A percentile compares a stretch with the other conserved stretches of the same genome.
Evolutionary conservation across 305 asterid genomes (phyloP).

Genomic region (Stenogyne calaminthoides): DNA sequence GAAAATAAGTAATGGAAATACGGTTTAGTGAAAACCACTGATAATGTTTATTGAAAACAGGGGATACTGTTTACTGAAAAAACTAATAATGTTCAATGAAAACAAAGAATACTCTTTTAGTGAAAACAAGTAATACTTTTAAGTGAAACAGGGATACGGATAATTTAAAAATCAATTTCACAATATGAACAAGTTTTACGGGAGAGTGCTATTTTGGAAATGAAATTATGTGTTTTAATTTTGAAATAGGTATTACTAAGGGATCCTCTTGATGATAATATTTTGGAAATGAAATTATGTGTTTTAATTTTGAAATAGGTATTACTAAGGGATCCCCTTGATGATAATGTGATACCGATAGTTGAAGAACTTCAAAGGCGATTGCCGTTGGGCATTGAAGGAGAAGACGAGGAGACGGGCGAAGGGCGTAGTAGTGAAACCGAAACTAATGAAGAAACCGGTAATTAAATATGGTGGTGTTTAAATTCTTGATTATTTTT

Average conservation of each 20-base stretch:
- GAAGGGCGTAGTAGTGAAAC: slow-evolving; percentile 43
- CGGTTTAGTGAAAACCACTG: too few species aligned
- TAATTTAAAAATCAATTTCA: too few species aligned
- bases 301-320: slow-evolving; percentile 44
- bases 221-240: background rate
- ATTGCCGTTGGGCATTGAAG: slow-evolving; percentile 60
- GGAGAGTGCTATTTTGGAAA: too few species aligned
- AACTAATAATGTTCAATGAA: too few species aligned
- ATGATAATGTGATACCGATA: slow-evolving; percentile 72
- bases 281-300: background rate
- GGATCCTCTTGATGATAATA: slow-evolving; percentile 76
- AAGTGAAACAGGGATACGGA: too few species aligned
- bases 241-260: slow-evolving; percentile 65
- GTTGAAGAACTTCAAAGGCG: slow-evolving; percentile 85
- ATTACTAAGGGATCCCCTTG: slow-evolving; percentile 76
- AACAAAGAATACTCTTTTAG: too few species aligned
- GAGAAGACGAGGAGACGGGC: slow-evolving; percentile 64
- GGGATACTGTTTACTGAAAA: too few species aligned
- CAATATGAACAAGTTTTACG: too few species aligned
- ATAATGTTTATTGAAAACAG: too few species aligned
- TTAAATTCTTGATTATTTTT: background rate
- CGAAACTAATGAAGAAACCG: slow-evolving; percentile 48
- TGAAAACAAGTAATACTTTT: too few species aligned
- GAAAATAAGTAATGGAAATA: too few species aligned
- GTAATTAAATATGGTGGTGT: slow-evolving; percentile 24